Conservation (phyloP, 2,329 filamentous ascomycete genomes). For the Alternaria triticimaculans region DNA sequence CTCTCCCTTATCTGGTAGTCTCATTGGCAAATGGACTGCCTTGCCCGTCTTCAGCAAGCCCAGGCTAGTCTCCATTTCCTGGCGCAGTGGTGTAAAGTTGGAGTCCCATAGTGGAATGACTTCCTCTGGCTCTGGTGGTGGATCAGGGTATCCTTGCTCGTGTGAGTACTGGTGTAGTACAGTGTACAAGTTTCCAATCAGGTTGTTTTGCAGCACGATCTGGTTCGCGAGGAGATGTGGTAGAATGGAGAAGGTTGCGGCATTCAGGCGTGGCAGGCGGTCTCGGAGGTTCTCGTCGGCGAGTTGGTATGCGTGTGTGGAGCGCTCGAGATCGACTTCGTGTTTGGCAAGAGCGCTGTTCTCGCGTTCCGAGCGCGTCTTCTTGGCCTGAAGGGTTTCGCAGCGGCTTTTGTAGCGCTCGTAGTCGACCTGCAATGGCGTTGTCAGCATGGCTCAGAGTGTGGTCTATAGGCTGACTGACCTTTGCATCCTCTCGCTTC, state of each 20-base stretch:
- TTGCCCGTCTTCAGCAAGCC: constrained; percentile 71
- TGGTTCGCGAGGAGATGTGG: constrained; percentile 73
- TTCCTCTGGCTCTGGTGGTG: constrained; percentile 74
- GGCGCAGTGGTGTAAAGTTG: constrained; percentile 68
- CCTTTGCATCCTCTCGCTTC: constrained; percentile 80
- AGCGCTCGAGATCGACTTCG: constrained; percentile 70
- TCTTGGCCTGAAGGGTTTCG: constrained; percentile 73
- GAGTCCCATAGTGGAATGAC: constrained; percentile 71
- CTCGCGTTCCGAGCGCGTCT: constrained; percentile 73
- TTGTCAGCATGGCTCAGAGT: constrained; percentile 13
- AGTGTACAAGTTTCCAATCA: constrained; percentile 81
- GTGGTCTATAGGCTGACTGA: constrained; percentile 25
- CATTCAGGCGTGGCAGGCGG: constrained; percentile 73
- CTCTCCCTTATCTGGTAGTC: constrained; percentile 53
- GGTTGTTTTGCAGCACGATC: constrained; percentile 76
- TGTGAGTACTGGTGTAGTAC: constrained; percentile 75
- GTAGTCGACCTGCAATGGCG: constrained; percentile 68
- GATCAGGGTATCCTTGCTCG: constrained; percentile 72
- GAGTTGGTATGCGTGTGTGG: constrained; percentile 74
- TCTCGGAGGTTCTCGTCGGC: constrained; percentile 77
- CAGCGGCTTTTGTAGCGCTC: constrained; percentile 77
- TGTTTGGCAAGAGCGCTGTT: constrained; percentile 73
- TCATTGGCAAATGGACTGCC: constrained; percentile 65
- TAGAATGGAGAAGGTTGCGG: constrained; percentile 74
- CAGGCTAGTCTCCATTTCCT: constrained; percentile 69